phyloP scores from a whole-genome alignment of 2,329 filamentous ascomycete genomes.

The Colletotrichum chrysophilum region DNA sequence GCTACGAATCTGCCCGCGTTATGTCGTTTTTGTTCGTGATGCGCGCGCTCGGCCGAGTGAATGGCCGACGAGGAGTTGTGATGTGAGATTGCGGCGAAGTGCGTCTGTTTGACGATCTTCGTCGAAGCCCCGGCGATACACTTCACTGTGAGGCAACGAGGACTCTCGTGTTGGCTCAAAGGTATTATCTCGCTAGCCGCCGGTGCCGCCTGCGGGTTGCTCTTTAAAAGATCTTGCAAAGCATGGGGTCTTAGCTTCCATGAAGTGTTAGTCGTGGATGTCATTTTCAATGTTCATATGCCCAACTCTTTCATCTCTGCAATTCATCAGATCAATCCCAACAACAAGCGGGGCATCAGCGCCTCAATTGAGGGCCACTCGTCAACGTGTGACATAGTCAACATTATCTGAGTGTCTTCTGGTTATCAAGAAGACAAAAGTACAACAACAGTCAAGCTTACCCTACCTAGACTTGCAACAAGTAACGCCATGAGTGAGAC shows the following conservation, averaged over 20 bases:
- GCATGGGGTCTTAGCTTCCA: accelerated
- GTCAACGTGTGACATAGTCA: neutral
- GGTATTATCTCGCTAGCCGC: neutral
- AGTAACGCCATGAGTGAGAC: neutral
- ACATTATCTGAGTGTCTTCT: neutral
- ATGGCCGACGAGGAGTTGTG: neutral
- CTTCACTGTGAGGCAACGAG: neutral
- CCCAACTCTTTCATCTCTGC: neutral
- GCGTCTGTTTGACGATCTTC: neutral
- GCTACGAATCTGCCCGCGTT: neutral
- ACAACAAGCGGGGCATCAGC: neutral
- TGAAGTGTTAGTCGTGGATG: neutral
- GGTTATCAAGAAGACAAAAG: accelerated
- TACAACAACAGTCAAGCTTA: accelerated
- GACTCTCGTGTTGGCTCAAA: neutral
- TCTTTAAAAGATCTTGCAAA: neutral
- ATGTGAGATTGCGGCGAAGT: neutral
- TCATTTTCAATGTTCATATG: neutral
- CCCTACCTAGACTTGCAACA: neutral
- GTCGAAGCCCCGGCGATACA: neutral
- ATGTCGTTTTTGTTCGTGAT: neutral
- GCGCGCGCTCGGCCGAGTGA: neutral
- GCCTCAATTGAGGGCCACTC: accelerated
- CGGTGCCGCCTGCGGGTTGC: neutral
- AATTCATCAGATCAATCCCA: neutral